Evolutionary conservation across 306 rosid genomes (phyloP), one percentile per base, ranked within the genome.

Genomic region (Parietaria judaica): DNA sequence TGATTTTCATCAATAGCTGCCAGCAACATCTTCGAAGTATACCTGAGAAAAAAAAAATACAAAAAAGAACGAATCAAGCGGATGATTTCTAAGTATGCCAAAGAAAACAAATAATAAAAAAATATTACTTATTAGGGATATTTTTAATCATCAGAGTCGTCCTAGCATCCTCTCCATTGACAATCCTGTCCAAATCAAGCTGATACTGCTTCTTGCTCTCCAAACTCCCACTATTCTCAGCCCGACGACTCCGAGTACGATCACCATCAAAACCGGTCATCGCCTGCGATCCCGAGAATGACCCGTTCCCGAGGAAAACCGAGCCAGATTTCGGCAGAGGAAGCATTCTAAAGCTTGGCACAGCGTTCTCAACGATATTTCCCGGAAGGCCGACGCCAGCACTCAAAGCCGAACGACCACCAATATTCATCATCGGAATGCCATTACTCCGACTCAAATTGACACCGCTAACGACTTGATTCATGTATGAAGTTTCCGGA

Each of bases 71-170:
- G 61, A 66, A 51, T 63, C 58, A 44, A 55, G 34, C 67, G 59
- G 47, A 36, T 53, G 69, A 3, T 72, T 52, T 56, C 60, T 12
- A 46, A 37, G 14, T 9, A 4, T 6, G 3, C 7, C 17, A 6
- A 56, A 55, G 13, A 14, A 35, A 3, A 62, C 1, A 36, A 36
- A 54, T 15, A 5, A 59, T 14, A 39, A 47, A 15, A 11, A 37
- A 49, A 61, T 74, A 88, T 72, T 81, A 90, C 97, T 87, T 87
- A 62, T 90, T 90, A 66, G 97, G 97, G 73, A 90, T 90, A 72
- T 90, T 90, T 79, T 87, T 90, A 46, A 90, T 85, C 97, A 90
- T 90, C 72, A 90, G 81, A 47, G 97, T 90, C 54, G 97, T 87
- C 85, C 97, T 90, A 49, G 68, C 52, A 76, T 90, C 97, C 74